Evolutionary conservation across 352 stramenopile species (phyloP).

Genomic region (Phytophthora pini): DNA sequence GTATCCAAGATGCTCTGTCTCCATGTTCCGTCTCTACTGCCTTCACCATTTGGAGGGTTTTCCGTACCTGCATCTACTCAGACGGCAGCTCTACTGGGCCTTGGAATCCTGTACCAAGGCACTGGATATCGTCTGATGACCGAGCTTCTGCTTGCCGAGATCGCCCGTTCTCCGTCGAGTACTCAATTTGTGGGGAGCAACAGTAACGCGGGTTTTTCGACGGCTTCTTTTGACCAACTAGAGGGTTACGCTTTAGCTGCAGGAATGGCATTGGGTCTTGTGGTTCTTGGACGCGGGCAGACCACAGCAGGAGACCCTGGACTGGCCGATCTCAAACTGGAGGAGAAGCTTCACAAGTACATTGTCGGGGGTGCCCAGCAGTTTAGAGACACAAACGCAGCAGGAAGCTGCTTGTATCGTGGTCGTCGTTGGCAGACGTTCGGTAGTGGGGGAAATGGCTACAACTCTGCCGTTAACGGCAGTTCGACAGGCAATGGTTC

Average conservation of each 20-base stretch:
- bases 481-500: conserved; percentile 18
- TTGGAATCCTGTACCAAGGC: conserved; percentile 96
- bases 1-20: conserved; percentile 99
- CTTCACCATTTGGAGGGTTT: conserved; percentile 94
- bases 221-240: conserved; percentile 84
- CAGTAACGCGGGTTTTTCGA: conserved; percentile 52
- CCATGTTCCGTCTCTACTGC: conserved; percentile 96
- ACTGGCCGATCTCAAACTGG: conserved; percentile 95
- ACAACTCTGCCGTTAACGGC: conserved; percentile 25
- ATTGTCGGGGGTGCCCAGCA: conserved; percentile 88
- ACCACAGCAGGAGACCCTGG: conserved; percentile 79
- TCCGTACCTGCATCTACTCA: conserved; percentile 96
- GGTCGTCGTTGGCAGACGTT: conserved; percentile 71
- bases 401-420: conserved; percentile 73
- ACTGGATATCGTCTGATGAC: conserved; percentile 97
- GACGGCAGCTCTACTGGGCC: conserved; percentile 94
- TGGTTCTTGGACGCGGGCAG: conserved; percentile 90
- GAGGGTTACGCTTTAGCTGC: conserved; percentile 95
- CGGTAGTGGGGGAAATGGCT: conserved; percentile 37
- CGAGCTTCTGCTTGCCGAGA: conserved; percentile 97
- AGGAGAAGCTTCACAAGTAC: conserved; percentile 96
- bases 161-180: conserved; percentile 88
- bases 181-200: conserved; percentile 65
- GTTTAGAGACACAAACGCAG: conserved; percentile 47
- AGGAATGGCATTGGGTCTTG: conserved; percentile 95